Conservation (phyloP, 73 alveolate species). For the Tetrahymena malaccensis region DNA sequence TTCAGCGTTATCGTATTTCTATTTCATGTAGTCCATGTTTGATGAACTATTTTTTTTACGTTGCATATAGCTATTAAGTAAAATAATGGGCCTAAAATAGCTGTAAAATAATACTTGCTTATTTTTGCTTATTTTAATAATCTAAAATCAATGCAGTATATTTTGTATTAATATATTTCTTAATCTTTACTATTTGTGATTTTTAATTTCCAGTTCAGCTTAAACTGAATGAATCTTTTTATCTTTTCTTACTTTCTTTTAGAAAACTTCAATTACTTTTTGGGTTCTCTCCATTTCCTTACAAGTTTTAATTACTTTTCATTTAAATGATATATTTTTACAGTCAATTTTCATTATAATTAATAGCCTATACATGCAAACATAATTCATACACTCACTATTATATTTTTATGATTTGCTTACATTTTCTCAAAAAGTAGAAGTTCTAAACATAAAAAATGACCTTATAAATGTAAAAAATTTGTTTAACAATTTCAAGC, state of each 20-base stretch:
- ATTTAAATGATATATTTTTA: too few relatives aligned
- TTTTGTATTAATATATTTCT: too few relatives aligned
- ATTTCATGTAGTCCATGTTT: not conserved
- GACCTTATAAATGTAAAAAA: too few relatives aligned
- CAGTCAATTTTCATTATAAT: too few relatives aligned
- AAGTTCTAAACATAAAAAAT: too few relatives aligned
- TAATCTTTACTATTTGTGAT: not conserved
- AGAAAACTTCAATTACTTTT: not conserved
- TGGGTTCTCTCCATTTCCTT: not conserved
- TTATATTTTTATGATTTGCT: too few relatives aligned
- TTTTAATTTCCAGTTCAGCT: not conserved
- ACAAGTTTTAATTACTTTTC: not conserved
- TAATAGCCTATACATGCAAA: too few relatives aligned
- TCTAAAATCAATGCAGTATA: not conserved
- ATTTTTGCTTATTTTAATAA: not conserved
- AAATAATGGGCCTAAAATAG: not conserved
- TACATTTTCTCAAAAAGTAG: too few relatives aligned
- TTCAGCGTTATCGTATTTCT: not conserved
- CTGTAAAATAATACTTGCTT: too few relatives aligned
- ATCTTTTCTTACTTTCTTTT: not conserved
- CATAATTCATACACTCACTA: too few relatives aligned
- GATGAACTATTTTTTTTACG: not conserved
- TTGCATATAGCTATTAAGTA: not conserved
- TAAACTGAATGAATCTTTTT: not conserved
- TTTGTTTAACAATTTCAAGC: too few relatives aligned